Base-by-base conservation (phyloP, 2,329 filamentous ascomycete species). In the Epicoccum nigrum region DNA sequence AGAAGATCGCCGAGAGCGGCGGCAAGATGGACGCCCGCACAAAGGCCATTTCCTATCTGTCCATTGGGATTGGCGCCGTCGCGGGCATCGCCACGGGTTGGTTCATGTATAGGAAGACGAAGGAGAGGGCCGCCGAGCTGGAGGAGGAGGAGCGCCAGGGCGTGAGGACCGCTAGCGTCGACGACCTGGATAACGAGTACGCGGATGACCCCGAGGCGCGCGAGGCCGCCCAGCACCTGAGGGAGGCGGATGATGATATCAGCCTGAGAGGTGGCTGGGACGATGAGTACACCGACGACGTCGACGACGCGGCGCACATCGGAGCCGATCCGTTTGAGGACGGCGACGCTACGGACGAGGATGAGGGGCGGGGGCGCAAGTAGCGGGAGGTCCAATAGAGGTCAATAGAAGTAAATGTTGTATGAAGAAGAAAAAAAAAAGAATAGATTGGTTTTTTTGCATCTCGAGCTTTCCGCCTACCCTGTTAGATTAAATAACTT, bases 1-100 rank as follows among this genome's bases (percentile, higher is more conserved):
- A 90, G 35, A 80, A 87, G 44, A 84, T 99, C 27, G 90, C 89
- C n/a, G 89, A 96, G 64, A 83, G 85, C 49, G 89, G 87, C 56
- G 90, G 90, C 68, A 83, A 88, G 61, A 97, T 97, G 93, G 86
- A 89, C 54, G 75, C 82, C 3, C 81, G 82, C 56, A 89, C 90
- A 57, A 94, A 92, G 72, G 81, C 85, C 21, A 79, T 97, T 64
- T 96, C 94, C 74, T 96, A 96, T 71, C 73, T 87, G 19, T 88
- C 86, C 75, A 97, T 97, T 73, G 68, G 85, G 12, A 73, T 92
- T 51, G 89, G 90, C 21, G 83, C 84, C 41, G 66, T 84, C 17
- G 77, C 96, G 11, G 94, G 94, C 37, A 76, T 88, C 17, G 81
- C 78, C 20, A 92, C 94, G 2, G 93, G 91, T 13, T 88, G 86